Conservation (phyloP, 2,329 filamentous ascomycete species). For the Calonectria naviculata region DNA sequence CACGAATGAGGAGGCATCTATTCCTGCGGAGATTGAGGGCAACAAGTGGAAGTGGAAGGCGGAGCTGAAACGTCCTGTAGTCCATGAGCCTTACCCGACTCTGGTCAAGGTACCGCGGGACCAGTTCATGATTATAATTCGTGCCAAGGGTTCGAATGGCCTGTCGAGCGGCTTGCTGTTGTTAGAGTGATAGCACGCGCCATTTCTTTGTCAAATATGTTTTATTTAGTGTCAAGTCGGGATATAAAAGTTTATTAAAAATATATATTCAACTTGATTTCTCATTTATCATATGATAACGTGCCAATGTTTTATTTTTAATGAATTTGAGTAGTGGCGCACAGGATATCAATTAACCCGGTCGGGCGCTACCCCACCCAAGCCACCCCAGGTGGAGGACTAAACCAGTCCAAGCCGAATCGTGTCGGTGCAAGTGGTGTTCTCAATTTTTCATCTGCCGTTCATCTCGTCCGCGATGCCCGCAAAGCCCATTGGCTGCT, state of each 20-base stretch:
- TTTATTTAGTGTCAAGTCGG: neutral
- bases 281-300: too few species aligned
- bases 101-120: slow-evolving; percentile 1
- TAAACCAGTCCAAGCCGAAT: neutral
- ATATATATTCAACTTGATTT: too few species aligned
- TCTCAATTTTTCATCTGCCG: neutral
- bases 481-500: neutral
- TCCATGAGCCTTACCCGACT: neutral
- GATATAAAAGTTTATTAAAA: neutral
- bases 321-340: too few species aligned
- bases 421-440: neutral
- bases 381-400: neutral
- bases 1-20: neutral
- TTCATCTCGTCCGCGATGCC: neutral
- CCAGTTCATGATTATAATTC: slow-evolving; percentile 18
- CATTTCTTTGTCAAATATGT: too few species aligned
- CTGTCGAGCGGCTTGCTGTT: neutral
- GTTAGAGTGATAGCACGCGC: neutral
- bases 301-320: too few species aligned
- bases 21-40: neutral
- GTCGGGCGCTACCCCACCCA: neutral
- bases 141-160: slow-evolving; percentile 8
- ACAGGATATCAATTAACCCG: neutral
- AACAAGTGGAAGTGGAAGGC: neutral
- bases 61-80: neutral